Percentiles rank a stretch among this genome's conserved stretches.
Conservation (phyloP, 805 yeast genomes). For the Ogataea ganodermae region DNA sequence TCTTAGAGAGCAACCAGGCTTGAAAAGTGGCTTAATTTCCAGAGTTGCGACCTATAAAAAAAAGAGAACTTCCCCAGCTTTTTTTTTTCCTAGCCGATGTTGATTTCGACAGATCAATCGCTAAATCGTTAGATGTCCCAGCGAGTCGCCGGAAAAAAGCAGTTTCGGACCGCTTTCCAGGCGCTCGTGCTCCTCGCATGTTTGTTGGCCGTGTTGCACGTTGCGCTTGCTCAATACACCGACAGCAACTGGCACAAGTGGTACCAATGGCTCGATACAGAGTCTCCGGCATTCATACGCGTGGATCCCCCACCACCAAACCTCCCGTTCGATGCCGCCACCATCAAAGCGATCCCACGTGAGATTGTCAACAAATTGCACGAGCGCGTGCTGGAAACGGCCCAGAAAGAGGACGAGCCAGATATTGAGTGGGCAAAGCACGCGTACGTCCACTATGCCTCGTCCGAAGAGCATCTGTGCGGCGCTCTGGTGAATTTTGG, state of each 20-base stretch:
- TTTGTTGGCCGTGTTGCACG: not conserved
- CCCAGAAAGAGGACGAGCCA: constrained; percentile 1
- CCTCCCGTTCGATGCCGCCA: constrained; percentile 18
- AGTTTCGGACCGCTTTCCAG: not conserved
- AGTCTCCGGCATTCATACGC: not conserved
- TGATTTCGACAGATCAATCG: not conserved
- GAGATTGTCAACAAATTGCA: constrained; percentile 23
- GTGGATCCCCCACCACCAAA: not conserved
- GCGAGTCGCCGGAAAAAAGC: constrained; percentile 3
- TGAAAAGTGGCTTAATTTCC: constrained; percentile 3
- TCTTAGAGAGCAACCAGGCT: too few relatives aligned
- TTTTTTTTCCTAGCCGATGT: not conserved
- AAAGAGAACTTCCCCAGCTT: not conserved
- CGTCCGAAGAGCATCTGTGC: constrained; percentile 51
- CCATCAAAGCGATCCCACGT: constrained; percentile 21
- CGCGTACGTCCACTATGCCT: constrained; percentile 66
- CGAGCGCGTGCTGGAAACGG: constrained; percentile 2
- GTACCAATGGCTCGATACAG: not conserved
- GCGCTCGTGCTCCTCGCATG: not conserved
- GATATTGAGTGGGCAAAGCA: constrained; percentile 41
- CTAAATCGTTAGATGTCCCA: not conserved
- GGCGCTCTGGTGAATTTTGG: constrained; percentile 51
- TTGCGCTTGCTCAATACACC: not conserved
- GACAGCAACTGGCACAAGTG: constrained; percentile 1
- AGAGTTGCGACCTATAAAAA: not conserved